Percentiles rank a stretch among this genome's conserved stretches.
These are phyloP conservation scores for Porpolomopsis calyptriformis DNA, from an alignment of 768 basidiomycete genomes.

Conservation along the genomic window DNA sequence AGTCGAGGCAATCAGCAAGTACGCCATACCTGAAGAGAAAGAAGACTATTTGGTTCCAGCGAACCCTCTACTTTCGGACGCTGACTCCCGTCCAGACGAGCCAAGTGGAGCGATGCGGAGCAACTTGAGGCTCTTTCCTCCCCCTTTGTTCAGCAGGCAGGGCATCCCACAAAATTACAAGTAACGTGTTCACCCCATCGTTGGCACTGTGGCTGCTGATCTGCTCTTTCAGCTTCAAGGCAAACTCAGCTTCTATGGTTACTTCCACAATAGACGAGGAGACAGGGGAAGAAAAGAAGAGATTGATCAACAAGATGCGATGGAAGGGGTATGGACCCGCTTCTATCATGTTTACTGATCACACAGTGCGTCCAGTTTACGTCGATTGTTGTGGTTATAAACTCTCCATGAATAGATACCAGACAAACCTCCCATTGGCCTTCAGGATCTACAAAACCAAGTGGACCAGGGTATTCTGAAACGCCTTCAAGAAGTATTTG, in stretches of 20 bases:
- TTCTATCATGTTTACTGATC: constrained; percentile 57
- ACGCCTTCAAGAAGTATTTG: constrained; percentile 41
- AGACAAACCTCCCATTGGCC: constrained; percentile 47
- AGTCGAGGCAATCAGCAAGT: constrained; percentile 72
- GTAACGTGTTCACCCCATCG: constrained; percentile 27
- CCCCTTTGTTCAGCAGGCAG: constrained; percentile 82
- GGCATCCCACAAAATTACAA: constrained; percentile 72
- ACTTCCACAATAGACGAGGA: constrained; percentile 58
- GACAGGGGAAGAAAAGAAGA: constrained; percentile 71
- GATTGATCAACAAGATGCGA: constrained; percentile 77
- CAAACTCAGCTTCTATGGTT: constrained; percentile 63
- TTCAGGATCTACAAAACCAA: constrained; percentile 47
- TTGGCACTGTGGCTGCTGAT: too few relatives aligned
- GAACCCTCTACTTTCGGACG: constrained; percentile 6
- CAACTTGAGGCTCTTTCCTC: constrained; percentile 71
- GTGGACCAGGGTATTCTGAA: constrained; percentile 45
- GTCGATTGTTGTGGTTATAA: not conserved
- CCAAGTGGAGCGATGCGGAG: constrained; percentile 26
- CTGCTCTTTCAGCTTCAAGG: constrained; percentile 76
- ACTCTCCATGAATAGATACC: constrained; percentile 39
- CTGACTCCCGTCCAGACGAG: constrained; percentile 4
- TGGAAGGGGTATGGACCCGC: constrained; percentile 78
- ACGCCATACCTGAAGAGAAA: constrained; percentile 54
- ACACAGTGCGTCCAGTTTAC: constrained; percentile 27
- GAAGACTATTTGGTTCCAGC: constrained; percentile 44